A percentile compares a stretch with the other conserved stretches of the same genome.
Conservation (phyloP, 192 early-diverging fungal genomes). For the Coemansia sp. region DNA sequence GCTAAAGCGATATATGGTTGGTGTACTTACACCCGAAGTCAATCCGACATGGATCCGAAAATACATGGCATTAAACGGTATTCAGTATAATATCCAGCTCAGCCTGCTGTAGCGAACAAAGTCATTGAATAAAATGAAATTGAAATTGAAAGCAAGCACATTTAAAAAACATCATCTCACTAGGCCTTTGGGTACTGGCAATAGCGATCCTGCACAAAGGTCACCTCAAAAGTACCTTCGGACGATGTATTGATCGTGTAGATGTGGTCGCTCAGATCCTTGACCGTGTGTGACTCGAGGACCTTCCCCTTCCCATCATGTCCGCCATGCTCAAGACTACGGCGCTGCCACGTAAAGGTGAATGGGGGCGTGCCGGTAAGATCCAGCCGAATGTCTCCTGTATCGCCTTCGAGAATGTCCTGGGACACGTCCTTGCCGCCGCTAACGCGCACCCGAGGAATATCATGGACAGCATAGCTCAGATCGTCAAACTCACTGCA, state of each 20-base stretch:
- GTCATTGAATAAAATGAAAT: too few species aligned
- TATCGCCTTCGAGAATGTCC: constrained; percentile 63
- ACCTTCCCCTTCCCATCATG: constrained; percentile 11
- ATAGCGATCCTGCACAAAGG: constrained; percentile 60
- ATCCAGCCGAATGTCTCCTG: constrained; percentile 59
- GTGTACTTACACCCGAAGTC: too few species aligned
- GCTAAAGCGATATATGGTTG: too few species aligned
- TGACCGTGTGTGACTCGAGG: constrained; percentile 58
- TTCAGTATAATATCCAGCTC: too few species aligned
- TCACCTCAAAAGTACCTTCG: constrained; percentile 66
- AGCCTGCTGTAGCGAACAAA: too few species aligned
- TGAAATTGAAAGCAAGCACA: too few species aligned
- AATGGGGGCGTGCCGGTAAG: constrained; percentile 68
- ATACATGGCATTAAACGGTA: too few species aligned
- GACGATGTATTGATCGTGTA: constrained; percentile 59
- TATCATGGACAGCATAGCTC: constrained; percentile 49
- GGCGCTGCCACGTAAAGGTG: constrained; percentile 65
- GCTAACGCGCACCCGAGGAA: constrained; percentile 65
- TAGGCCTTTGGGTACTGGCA: constrained; percentile 63
- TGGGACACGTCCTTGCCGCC: constrained; percentile 64
- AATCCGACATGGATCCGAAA: too few species aligned
- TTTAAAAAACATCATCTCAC: not conserved
- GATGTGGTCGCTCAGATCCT: constrained; percentile 46
- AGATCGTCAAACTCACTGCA: constrained; percentile 59
- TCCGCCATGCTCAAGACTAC: constrained; percentile 9